Conservation (phyloP, 2,329 filamentous ascomycete genomes). For the Sphaceloma murrayae region DNA sequence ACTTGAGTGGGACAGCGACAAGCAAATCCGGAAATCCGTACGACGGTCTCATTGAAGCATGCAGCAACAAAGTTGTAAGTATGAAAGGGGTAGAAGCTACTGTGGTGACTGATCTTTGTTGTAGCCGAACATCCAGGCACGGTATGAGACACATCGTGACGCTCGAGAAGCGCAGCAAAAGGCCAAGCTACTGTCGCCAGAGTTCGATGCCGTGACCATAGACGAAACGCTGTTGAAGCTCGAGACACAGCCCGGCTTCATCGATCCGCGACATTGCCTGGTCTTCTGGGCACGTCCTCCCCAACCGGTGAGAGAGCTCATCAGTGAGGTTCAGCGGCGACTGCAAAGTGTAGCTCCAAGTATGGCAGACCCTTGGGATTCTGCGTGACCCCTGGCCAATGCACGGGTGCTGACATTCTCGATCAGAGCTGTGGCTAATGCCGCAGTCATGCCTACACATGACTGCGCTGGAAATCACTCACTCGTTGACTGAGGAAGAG, state of each 20-base stretch:
- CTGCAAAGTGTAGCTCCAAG: slow-evolving; percentile 58
- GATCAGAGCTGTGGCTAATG: slow-evolving; percentile 77
- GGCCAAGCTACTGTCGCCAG: slow-evolving; percentile 57
- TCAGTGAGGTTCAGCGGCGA: slow-evolving; percentile 57
- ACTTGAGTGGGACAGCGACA: slow-evolving; percentile 25
- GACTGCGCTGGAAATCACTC: slow-evolving; percentile 76
- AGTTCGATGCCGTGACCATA: slow-evolving; percentile 61
- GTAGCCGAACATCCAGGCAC: slow-evolving; percentile 57
- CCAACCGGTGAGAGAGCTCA: slow-evolving; percentile 56
- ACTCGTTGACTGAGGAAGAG: slow-evolving; percentile 61
- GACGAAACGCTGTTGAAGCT: slow-evolving; percentile 68
- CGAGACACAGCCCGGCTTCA: slow-evolving; percentile 58
- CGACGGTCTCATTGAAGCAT: slow-evolving; percentile 59
- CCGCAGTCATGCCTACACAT: slow-evolving; percentile 69
- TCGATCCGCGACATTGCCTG: slow-evolving; percentile 70
- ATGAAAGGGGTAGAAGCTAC: not conserved
- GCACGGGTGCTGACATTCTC: not conserved
- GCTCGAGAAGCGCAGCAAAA: slow-evolving; percentile 69
- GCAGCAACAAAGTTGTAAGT: slow-evolving; percentile 56
- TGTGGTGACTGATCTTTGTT: slow-evolving; percentile 4
- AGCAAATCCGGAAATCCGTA: slow-evolving; percentile 58
- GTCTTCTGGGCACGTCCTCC: slow-evolving; percentile 85
- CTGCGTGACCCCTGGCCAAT: too few species aligned
- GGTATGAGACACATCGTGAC: slow-evolving; percentile 64
- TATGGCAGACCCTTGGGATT: too few species aligned